Conservation (phyloP, 371 early-diverging fungal genomes). For the Mucor lusitanicus region DNA sequence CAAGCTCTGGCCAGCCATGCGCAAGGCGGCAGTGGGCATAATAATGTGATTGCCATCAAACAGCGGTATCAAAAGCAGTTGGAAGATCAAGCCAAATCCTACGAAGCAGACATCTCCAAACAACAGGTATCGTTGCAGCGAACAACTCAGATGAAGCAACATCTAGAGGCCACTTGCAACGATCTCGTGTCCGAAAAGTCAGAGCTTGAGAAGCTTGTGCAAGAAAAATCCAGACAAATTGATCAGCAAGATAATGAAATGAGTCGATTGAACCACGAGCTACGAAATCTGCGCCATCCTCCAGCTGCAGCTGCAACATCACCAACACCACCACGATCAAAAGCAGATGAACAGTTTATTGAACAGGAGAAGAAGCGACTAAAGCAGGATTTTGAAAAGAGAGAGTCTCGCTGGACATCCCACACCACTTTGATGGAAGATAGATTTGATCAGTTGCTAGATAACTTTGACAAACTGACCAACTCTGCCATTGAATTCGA, state of each 20-base stretch:
- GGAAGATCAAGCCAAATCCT: constrained; percentile 32
- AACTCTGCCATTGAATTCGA: constrained; percentile 56
- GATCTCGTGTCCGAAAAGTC: constrained; percentile 19
- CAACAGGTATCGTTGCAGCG: constrained; percentile 29
- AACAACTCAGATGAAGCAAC: constrained; percentile 11
- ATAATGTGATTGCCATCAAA: background rate
- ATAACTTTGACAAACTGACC: constrained; percentile 55
- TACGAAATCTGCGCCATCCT: background rate
- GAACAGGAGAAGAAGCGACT: constrained; percentile 6
- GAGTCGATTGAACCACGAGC: constrained; percentile 23
- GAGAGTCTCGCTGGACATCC: constrained; percentile 31
- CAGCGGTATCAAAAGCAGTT: constrained; percentile 28
- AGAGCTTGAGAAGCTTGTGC: constrained; percentile 34
- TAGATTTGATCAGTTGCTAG: constrained; percentile 50
- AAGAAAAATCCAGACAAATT: constrained; percentile 28
- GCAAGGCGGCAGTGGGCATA: background rate
- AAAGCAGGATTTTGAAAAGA: constrained; percentile 26
- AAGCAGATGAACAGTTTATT: background rate
- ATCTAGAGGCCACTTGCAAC: constrained; percentile 20
- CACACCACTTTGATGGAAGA: constrained; percentile 39
- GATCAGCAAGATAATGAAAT: constrained; percentile 40
- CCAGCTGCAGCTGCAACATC: constrained; percentile 2
- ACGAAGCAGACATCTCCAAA: constrained; percentile 31
- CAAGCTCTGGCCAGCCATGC: background rate
- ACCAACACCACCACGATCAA: background rate